Percentiles rank a stretch among this genome's conserved stretches.
Evolutionary conservation across 495 filamentous ascomycete genomes (phyloP).

Genomic region (Venustampulla echinocandica): DNA sequence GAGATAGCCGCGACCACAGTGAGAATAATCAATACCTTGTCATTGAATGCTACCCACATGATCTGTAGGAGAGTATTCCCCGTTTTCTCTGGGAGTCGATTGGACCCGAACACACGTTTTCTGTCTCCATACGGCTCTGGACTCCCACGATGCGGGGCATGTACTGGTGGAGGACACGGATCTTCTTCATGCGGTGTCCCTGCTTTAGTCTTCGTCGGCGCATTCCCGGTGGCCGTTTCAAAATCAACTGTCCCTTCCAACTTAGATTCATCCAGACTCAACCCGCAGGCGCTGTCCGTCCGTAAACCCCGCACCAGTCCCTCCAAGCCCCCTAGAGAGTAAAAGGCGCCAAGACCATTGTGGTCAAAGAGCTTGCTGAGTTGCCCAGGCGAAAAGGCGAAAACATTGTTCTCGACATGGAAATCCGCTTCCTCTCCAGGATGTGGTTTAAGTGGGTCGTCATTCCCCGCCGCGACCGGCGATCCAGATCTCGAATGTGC

Average conservation of each 20-base stretch:
- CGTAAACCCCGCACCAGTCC: conserved; percentile 68
- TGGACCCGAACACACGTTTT: conserved; percentile 62
- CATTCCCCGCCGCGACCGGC: no score
- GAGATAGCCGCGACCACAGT: conserved; percentile 73
- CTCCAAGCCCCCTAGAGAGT: conserved; percentile 62
- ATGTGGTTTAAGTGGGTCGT: conserved; percentile 49
- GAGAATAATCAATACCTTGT: conserved; percentile 78
- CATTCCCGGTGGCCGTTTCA: conserved; percentile 43
- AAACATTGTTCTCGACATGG: conserved; percentile 62
- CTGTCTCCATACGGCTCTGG: conserved; percentile 25
- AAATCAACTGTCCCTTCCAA: conserved; percentile 58
- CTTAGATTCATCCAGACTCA: conserved; percentile 62
- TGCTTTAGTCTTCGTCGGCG: not conserved
- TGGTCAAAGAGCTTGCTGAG: conserved; percentile 68
- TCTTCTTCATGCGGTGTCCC: no score
- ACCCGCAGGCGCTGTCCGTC: conserved; percentile 53
- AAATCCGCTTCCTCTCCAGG: conserved; percentile 61
- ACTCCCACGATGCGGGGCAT: no score
- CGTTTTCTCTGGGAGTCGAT: conserved; percentile 63
- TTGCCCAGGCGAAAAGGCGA: conserved; percentile 74
- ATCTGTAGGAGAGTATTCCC: conserved; percentile 46
- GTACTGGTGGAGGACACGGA: no score
- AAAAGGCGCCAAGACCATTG: conserved; percentile 65
- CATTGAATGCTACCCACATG: conserved; percentile 81
- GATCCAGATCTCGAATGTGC: no score